phyloP scores from a whole-genome alignment of 495 filamentous ascomycete genomes.

The Penicillium coprophilum region DNA sequence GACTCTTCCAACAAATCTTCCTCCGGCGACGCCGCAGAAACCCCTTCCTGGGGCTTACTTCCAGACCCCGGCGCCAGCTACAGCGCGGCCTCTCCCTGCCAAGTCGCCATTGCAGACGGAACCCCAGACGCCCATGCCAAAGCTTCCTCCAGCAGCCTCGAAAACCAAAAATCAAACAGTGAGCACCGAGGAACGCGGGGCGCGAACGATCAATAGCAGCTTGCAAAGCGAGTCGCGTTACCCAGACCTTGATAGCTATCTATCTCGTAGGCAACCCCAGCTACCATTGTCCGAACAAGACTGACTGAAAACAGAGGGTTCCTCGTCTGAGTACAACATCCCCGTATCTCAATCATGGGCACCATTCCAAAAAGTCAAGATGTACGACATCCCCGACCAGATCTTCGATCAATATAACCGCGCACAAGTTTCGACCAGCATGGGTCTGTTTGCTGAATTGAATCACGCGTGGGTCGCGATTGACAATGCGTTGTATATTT shows the following conservation, averaged over 20 bases:
- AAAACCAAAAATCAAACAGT: conserved; percentile 44
- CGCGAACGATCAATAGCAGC: conserved; percentile 77
- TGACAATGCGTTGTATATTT: conserved; percentile 93
- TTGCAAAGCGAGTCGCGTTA: conserved; percentile 74
- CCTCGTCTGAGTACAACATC: conserved; percentile 89
- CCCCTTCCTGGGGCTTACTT: conserved; percentile 71
- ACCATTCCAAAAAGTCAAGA: conserved; percentile 80
- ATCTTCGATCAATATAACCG: conserved; percentile 88
- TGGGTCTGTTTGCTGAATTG: conserved; percentile 90
- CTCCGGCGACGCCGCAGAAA: conserved; percentile 58
- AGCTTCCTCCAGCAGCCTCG: conserved; percentile 36
- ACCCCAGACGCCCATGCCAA: conserved; percentile 35
- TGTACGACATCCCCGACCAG: conserved; percentile 81
- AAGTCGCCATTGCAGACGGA: conserved; percentile 29
- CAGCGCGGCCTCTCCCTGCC: conserved; percentile 22
- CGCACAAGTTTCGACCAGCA: conserved; percentile 76
- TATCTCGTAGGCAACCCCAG: conserved; percentile 68
- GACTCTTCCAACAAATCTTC: conserved; percentile 40
- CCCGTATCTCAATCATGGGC: conserved; percentile 66
- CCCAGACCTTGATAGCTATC: conserved; percentile 85
- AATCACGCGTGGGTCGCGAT: conserved; percentile 95
- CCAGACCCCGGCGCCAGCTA: conserved; percentile 61
- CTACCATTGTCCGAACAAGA: neutral
- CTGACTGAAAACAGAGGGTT: conserved; percentile 59
- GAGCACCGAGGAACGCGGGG: conserved; percentile 74